A percentile compares a stretch with the other conserved stretches of the same genome.
Conservation (phyloP, 805 yeast genomes). For the Millerago galiae region DNA sequence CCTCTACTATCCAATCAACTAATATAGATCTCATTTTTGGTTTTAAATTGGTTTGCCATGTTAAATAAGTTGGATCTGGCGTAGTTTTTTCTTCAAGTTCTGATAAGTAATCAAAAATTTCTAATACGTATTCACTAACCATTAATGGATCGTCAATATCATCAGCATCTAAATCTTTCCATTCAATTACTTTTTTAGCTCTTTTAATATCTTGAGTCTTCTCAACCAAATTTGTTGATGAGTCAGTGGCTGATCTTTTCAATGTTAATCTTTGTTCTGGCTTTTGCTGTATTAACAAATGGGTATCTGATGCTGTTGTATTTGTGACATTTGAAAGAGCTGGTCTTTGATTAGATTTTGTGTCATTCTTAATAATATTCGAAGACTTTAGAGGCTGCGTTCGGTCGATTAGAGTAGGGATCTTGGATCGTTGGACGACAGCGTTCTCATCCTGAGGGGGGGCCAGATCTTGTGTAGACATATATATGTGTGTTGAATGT, state of each 20-base stretch:
- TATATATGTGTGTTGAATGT: neutral
- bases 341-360: constrained; percentile 13
- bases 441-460: constrained; percentile 19
- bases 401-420: neutral
- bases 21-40: constrained; percentile 82
- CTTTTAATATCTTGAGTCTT: constrained; percentile 8
- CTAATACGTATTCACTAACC: constrained; percentile 86
- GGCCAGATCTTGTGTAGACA: constrained; percentile 10
- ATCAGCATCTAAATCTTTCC: constrained; percentile 58
- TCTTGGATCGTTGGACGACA: constrained; percentile 11
- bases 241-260: constrained; percentile 52
- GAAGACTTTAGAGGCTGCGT: neutral
- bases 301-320: constrained; percentile 18
- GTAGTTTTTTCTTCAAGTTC: constrained; percentile 60
- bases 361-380: constrained; percentile 1
- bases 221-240: constrained; percentile 28
- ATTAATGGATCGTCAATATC: constrained; percentile 73
- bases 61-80: constrained; percentile 64
- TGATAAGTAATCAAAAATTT: constrained; percentile 73
- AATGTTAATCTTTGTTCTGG: constrained; percentile 23
- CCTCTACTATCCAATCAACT: constrained; percentile 92
- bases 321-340: constrained; percentile 23
- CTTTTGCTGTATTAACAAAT: constrained; percentile 2
- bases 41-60: constrained; percentile 57
- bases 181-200: constrained; percentile 11